Base-by-base conservation (phyloP, 345 rosid genomes). In the Hypericum androsaemum region DNA sequence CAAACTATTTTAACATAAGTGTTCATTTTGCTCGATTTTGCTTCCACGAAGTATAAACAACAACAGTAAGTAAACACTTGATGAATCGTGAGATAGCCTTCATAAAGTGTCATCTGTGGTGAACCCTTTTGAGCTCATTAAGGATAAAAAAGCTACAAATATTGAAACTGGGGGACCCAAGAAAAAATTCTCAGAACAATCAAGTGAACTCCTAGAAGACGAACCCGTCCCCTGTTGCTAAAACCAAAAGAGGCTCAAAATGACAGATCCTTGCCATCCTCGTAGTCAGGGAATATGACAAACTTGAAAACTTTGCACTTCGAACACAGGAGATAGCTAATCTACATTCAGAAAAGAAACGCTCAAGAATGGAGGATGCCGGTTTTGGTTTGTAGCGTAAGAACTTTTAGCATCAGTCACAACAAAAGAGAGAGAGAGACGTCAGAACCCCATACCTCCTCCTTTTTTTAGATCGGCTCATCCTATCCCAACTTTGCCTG, bases 231-330 rank as follows among this genome's bases (percentile, higher is more conserved):
- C 38, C 53, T 17, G 52, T 50, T n/a, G 9, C 7, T 42, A 36
- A 38, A 6, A 41, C 9, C 28, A 39, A 13, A n/a, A n/a, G 36
- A 47, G 46, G 64, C 44, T 75, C 74, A 81, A 41, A 65, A 61
- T 39, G 68, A 51, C 45, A 68, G 67, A 5, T 73, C 80, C 3
- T 76, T 74, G 3, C 77, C 88, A 8, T 83, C 94, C 14, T 55
- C 71, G 12, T 62, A 43, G 61, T 70, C 64, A 55, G 97, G 95
- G 72, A 85, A 85, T 10, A 95, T 79, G 9, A 85, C 85, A 57
- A 85, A 85, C 39, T 85, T 89, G 84, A 79, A 89, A 55, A 89
- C 89, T 71, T 85, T 85, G 80, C 97, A 89, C 54, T 71, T 81
- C 43, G 68, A 68, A 62, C 97, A 89, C 55, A 89, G 58, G 41